These are phyloP conservation scores for Oidiodendron maius DNA, from an alignment of 495 filamentous ascomycete genomes.

Conservation along the genomic window DNA sequence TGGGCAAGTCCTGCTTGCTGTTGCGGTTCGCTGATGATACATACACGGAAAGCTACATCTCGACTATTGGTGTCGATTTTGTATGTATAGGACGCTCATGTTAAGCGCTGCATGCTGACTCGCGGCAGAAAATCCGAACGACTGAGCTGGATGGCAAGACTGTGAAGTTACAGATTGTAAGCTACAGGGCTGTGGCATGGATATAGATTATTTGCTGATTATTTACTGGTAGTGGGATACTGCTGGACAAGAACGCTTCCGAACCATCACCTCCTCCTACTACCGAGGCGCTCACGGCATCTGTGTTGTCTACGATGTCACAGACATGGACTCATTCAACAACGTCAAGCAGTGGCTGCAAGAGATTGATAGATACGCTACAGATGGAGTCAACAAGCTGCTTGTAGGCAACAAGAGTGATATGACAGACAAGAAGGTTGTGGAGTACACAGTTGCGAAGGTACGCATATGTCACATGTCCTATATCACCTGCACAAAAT, in stretches of 20 bases:
- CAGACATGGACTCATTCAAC: slow-evolving; percentile 99
- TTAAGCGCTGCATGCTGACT: slow-evolving; percentile 21
- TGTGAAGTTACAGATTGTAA: slow-evolving; percentile 98
- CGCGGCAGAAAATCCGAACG: slow-evolving; percentile 91
- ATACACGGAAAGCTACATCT: slow-evolving; percentile 99
- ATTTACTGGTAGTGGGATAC: slow-evolving; percentile 78
- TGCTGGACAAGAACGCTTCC: slow-evolving; percentile 97
- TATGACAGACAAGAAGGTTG: slow-evolving; percentile 99
- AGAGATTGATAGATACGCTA: slow-evolving; percentile 98
- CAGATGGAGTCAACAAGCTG: slow-evolving; percentile 98
- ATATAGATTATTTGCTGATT: background rate
- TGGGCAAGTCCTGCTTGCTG: slow-evolving; percentile 98
- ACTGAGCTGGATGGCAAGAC: slow-evolving; percentile 99
- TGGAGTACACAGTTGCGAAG: slow-evolving; percentile 99
- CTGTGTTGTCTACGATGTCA: slow-evolving; percentile 99
- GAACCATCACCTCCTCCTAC: slow-evolving; percentile 99
- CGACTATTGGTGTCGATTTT: slow-evolving; percentile 98
- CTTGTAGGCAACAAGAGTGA: slow-evolving; percentile 99
- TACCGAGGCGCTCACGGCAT: slow-evolving; percentile 98
- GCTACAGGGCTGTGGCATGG: slow-evolving; percentile 20
- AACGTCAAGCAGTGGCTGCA: slow-evolving; percentile 99
- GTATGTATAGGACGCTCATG: slow-evolving; percentile 48
- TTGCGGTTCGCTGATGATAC: slow-evolving; percentile 98
- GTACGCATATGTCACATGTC: slow-evolving; percentile 41
- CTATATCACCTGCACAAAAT: slow-evolving; percentile 14